Conservation (phyloP, 176 grass and related monocot genomes). For the Olyra latifolia region DNA sequence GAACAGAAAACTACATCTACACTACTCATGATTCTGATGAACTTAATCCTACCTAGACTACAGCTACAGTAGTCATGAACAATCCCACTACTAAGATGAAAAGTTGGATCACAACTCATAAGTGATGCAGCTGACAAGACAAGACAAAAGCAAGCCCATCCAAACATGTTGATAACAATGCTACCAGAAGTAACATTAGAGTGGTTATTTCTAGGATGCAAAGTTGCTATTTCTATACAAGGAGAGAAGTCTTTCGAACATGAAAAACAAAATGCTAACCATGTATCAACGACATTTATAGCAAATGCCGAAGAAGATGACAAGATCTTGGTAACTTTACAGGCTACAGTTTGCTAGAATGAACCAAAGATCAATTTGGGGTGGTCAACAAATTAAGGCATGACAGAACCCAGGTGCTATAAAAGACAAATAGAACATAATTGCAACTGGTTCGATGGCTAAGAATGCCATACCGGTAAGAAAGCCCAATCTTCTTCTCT, state of each 20-base stretch:
- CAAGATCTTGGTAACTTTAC: slow-evolving; percentile 1
- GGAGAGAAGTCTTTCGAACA: neutral
- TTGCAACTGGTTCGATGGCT: neutral
- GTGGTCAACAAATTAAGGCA: slow-evolving; percentile 8
- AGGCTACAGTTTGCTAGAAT: slow-evolving; percentile 1
- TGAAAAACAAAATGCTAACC: neutral
- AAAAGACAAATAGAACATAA: neutral
- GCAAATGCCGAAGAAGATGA: neutral
- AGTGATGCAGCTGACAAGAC: neutral
- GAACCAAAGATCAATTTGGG: neutral
- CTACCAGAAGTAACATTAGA: neutral
- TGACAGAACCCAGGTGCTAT: neutral
- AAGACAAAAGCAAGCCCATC: neutral
- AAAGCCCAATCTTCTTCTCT: slow-evolving; percentile 80
- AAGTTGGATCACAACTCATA: neutral
- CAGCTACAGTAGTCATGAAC: neutral
- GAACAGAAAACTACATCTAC: neutral
- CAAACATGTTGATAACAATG: slow-evolving; percentile 7
- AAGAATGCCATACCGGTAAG: slow-evolving; percentile 48
- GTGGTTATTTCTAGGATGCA: neutral
- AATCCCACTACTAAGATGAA: neutral
- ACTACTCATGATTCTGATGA: neutral
- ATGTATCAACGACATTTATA: neutral
- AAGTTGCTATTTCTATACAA: slow-evolving; percentile 1
- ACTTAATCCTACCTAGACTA: neutral